Conservation (phyloP, 768 basidiomycete species). For the Russula vinacea region DNA sequence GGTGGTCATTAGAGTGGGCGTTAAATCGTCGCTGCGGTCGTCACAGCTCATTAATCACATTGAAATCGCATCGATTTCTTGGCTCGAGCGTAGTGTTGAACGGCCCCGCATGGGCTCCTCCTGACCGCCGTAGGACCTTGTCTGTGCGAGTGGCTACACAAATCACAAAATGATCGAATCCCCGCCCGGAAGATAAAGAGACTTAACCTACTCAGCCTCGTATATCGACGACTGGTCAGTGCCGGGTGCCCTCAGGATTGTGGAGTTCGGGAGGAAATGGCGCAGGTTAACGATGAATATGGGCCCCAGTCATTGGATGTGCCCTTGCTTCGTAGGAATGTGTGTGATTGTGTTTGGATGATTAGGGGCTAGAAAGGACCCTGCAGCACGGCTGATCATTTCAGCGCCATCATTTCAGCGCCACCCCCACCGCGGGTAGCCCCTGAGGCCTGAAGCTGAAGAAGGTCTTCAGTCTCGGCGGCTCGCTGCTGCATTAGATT, state of each 20-base stretch:
- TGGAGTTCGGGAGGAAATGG: constrained; percentile 87
- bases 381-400: constrained; percentile 43
- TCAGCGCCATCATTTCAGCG: constrained; percentile 89
- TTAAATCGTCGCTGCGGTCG: constrained; percentile 15
- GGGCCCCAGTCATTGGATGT: constrained; percentile 89
- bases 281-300: constrained; percentile 77
- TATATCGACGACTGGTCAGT: no score
- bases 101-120: constrained; percentile 56
- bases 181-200: constrained; percentile 2
- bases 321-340: constrained; percentile 55
- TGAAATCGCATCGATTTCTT: constrained; percentile 72
- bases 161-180: constrained; percentile 41
- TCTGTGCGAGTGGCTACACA: constrained; percentile 71
- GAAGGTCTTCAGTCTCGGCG: constrained; percentile 92
- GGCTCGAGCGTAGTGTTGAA: constrained; percentile 57
- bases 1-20: constrained; percentile 13
- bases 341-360: constrained; percentile 11
- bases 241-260: constrained; percentile 82
- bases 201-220: no score
- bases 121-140: constrained; percentile 52
- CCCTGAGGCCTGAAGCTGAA: constrained; percentile 69
- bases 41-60: constrained; percentile 47
- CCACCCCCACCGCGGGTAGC: constrained; percentile 65
- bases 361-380: constrained; percentile 19
- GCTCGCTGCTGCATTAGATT: constrained; percentile 85